Base-by-base conservation (phyloP, 441 rosid genomes). In the Erodium chrysanthum region DNA sequence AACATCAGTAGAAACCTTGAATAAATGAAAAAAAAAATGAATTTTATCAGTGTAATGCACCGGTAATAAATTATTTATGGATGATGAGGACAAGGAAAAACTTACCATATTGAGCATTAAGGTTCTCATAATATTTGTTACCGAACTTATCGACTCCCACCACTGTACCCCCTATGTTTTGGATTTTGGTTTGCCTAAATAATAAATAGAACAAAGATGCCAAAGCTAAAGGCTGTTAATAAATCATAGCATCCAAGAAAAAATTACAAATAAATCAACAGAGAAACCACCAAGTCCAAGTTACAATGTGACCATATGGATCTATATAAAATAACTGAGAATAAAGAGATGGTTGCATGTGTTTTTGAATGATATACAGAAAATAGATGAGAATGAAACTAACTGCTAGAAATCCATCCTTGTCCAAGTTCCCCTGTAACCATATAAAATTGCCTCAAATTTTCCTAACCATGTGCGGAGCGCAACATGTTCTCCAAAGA, bases 121-220 rank as follows among this genome's bases (percentile, higher is more conserved):
- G 88, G 64, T 77, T 94, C 89, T 89, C 84, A 67, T 88, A 91
- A 77, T 91, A 94, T 80, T 91, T 91, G 73, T 94, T 94, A 62
- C 99, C 97, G 25, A 87, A 81, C 76, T 87, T 94, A 82, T 94
- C 97, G 37, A 88, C 86, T 22, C 97, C 99, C 67, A 89, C 86
- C 60, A 89, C 82, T 4, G 84, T 86, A 44, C 92, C 97, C 70
- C 99, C 97, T 35, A 87, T 84, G 73, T 83, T 86, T 77, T 94
- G 99, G 77, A 94, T 81, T 74, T 89, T 94, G 68, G 99, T 94
- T 84, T 91, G 96, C 89, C 99, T 94, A 60, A 77, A 61, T 5
- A 68, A 66, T 50, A 23, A 54, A 37, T 14, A 23, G 7, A 59
- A 21, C 23, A 42, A 14, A n/a, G 42, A 68, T 62, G 69, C 8